phyloP scores from a whole-genome alignment of 2,329 filamentous ascomycete species.

The Aspergillus neotritici region DNA sequence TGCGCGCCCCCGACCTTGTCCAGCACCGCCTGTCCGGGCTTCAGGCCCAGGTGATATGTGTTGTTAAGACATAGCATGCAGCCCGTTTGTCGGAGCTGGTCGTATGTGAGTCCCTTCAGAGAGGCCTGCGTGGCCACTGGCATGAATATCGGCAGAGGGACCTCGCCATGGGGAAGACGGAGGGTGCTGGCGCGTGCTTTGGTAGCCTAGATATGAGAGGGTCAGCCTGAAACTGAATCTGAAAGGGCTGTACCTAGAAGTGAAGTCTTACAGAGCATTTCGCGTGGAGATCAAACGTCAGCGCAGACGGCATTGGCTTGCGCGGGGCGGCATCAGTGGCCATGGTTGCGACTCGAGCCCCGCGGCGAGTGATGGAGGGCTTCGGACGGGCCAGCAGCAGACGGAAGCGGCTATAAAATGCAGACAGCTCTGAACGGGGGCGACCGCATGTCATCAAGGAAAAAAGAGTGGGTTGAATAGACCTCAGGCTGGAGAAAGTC shows the following conservation, averaged over 20 bases:
- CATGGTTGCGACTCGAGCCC: slow-evolving; percentile 22
- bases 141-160: slow-evolving; percentile 94
- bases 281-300: slow-evolving; percentile 72
- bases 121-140: slow-evolving; percentile 96
- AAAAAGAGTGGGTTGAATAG: not conserved
- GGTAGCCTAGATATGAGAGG: slow-evolving; percentile 61
- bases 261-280: slow-evolving; percentile 65
- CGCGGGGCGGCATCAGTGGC: slow-evolving; percentile 22
- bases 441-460: slow-evolving; percentile 10
- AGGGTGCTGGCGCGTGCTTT: slow-evolving; percentile 86
- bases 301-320: slow-evolving; percentile 50
- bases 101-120: slow-evolving; percentile 86
- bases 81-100: slow-evolving; percentile 82
- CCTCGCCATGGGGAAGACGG: slow-evolving; percentile 82
- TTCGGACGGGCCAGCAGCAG: not conserved
- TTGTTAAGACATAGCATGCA: slow-evolving; percentile 95
- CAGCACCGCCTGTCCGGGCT: slow-evolving; percentile 84
- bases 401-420: not conserved
- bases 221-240: slow-evolving; percentile 1
- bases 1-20: slow-evolving; percentile 88
- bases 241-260: not conserved
- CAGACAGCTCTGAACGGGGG: not conserved
- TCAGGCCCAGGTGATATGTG: slow-evolving; percentile 92
- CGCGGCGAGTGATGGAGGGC: slow-evolving; percentile 6
- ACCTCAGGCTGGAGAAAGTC: not conserved